These are phyloP conservation scores for Dictyostelium citrinum DNA, from an alignment of 78 protist genomes.

Conservation along the genomic window DNA sequence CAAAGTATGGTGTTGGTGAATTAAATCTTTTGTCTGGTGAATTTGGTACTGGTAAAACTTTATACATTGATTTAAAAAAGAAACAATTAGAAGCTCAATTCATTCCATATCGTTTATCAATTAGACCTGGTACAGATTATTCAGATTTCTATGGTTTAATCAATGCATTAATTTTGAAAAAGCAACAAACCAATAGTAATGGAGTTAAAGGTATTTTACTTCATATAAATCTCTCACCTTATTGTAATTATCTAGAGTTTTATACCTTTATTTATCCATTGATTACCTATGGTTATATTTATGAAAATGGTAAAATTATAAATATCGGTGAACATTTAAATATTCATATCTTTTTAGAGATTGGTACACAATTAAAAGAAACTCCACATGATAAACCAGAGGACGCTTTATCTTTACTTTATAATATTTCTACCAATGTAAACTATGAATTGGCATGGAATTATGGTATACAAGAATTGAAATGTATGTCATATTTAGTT, in stretches of 20 bases:
- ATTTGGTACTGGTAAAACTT: slow-evolving; percentile 52
- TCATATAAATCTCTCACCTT: neutral
- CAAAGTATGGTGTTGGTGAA: neutral
- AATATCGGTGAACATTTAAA: neutral
- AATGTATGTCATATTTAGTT: neutral
- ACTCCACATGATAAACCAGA: neutral
- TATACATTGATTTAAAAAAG: neutral
- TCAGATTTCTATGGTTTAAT: neutral
- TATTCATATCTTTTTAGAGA: slow-evolving; percentile 23
- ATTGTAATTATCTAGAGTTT: neutral
- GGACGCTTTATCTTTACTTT: neutral
- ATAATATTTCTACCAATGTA: neutral
- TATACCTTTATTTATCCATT: slow-evolving; percentile 38
- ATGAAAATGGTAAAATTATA: slow-evolving; percentile 22
- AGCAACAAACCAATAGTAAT: neutral
- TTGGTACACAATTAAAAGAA: slow-evolving; percentile 22
- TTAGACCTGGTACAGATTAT: neutral
- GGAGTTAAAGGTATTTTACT: neutral
- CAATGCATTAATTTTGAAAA: neutral
- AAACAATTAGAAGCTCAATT: neutral
- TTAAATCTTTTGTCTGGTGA: slow-evolving; percentile 1
- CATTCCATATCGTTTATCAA: neutral
- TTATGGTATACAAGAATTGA: neutral
- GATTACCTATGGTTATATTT: slow-evolving; percentile 27
- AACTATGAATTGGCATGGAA: neutral